These are phyloP conservation scores for Blastocystis sp. DNA, from an alignment of 352 stramenopile genomes.

Conservation along the genomic window DNA sequence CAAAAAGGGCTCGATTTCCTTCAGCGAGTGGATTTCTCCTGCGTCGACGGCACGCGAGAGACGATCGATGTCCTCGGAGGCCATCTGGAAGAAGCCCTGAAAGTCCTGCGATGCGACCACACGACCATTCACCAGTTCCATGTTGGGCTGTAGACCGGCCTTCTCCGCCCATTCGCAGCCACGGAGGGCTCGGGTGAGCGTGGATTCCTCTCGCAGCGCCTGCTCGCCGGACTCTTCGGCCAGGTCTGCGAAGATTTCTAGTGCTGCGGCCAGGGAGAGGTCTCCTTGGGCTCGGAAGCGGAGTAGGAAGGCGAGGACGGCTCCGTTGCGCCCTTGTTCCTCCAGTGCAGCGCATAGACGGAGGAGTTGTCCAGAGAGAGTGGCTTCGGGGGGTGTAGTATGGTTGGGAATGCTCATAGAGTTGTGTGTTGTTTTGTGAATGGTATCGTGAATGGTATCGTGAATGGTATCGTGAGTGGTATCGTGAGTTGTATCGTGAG, in stretches of 20 bases:
- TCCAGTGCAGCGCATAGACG: neutral
- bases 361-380: neutral
- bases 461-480: neutral
- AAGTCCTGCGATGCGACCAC: neutral
- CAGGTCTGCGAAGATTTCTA: neutral
- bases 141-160: neutral
- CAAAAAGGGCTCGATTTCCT: neutral
- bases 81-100: neutral
- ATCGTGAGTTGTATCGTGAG: too few relatives aligned
- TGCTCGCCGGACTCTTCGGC: neutral
- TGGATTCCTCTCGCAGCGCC: neutral
- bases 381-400: too few relatives aligned
- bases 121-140: neutral
- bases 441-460: too few relatives aligned
- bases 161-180: neutral
- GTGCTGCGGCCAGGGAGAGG: neutral
- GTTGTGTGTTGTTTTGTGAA: too few relatives aligned
- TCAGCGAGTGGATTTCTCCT: neutral
- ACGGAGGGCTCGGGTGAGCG: neutral
- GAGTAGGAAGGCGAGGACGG: slow-evolving; percentile 22
- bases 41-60: neutral
- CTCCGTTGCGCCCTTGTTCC: neutral
- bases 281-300: neutral
- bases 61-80: neutral
- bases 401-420: too few relatives aligned